Evolutionary conservation across 1,284 basidiomycete genomes (phyloP).

Genomic region (Cryptococcus depauperatus): DNA sequence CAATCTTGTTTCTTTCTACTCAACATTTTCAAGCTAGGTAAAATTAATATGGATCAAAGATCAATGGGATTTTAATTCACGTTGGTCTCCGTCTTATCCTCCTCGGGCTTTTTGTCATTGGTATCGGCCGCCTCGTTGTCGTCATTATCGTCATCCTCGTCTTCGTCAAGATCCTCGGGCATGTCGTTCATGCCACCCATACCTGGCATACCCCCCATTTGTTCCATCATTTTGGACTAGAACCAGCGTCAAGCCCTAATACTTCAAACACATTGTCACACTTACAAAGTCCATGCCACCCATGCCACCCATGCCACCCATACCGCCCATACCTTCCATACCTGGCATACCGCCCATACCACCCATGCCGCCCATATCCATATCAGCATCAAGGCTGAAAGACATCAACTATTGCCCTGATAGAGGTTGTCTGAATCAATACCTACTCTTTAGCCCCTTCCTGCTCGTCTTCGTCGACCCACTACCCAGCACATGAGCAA

Average conservation of each 20-base stretch:
- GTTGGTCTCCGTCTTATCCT: slow-evolving; percentile 16
- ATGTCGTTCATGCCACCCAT: slow-evolving; percentile 42
- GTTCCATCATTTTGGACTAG: slow-evolving; percentile 42
- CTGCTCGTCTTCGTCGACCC: slow-evolving; percentile 94
- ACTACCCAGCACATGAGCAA: slow-evolving; percentile 39
- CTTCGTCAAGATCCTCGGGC: slow-evolving; percentile 38
- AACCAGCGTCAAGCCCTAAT: slow-evolving; percentile 15
- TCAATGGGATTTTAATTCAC: not conserved
- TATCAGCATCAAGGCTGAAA: slow-evolving; percentile 4
- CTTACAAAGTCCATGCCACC: slow-evolving; percentile 13
- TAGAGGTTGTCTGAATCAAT: not conserved
- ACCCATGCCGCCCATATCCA: slow-evolving; percentile 43
- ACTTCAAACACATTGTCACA: slow-evolving; percentile 8
- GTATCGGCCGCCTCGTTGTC: slow-evolving; percentile 51
- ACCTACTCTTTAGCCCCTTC: slow-evolving; percentile 51
- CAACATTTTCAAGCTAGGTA: slow-evolving; percentile 29
- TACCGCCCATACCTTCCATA: slow-evolving; percentile 29
- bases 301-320: slow-evolving; percentile 46
- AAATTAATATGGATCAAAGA: not conserved
- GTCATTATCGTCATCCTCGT: slow-evolving; percentile 53
- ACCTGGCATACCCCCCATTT: slow-evolving; percentile 39
- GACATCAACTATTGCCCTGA: not conserved
- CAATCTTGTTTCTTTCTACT: slow-evolving; percentile 20
- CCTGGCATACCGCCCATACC: slow-evolving; percentile 46
- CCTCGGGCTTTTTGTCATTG: slow-evolving; percentile 19